These are phyloP conservation scores for Boletus tomentosulus DNA, from an alignment of 768 basidiomycete genomes.

Conservation along the genomic window DNA sequence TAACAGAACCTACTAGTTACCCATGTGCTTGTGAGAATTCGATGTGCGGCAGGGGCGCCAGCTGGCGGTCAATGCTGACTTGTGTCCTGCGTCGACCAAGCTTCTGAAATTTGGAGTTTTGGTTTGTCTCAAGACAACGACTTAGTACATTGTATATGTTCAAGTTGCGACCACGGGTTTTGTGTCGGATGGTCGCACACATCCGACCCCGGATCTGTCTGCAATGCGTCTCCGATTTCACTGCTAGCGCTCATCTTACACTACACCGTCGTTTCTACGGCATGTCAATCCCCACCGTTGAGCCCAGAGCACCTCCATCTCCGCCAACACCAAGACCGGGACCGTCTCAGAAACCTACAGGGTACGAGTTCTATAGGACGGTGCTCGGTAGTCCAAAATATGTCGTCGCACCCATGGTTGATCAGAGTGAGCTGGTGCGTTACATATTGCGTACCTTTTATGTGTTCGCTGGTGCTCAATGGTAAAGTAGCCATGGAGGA, in stretches of 20 bases:
- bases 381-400: constrained; percentile 82
- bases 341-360: constrained; percentile 45
- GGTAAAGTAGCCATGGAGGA: constrained; percentile 78
- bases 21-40: too few species aligned
- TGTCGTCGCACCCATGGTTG: constrained; percentile 97
- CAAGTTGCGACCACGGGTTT: too few species aligned
- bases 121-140: too few species aligned
- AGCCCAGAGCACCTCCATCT: not conserved
- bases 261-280: constrained; percentile 1
- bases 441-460: not conserved
- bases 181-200: not conserved
- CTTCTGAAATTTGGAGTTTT: too few species aligned
- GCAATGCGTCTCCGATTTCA: constrained; percentile 8
- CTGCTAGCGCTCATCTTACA: not conserved
- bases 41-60: too few species aligned
- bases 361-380: constrained; percentile 80
- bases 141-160: too few species aligned
- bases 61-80: too few species aligned
- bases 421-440: constrained; percentile 92
- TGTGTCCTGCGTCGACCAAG: too few species aligned
- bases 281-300: constrained; percentile 5
- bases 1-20: too few species aligned
- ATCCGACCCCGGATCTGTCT: not conserved
- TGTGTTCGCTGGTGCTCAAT: not conserved
- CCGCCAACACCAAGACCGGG: not conserved